Percentiles rank a stretch among this genome's conserved stretches.
Conservation (phyloP, 2,329 filamentous ascomycete species). For the Colletotrichum simmondsii region DNA sequence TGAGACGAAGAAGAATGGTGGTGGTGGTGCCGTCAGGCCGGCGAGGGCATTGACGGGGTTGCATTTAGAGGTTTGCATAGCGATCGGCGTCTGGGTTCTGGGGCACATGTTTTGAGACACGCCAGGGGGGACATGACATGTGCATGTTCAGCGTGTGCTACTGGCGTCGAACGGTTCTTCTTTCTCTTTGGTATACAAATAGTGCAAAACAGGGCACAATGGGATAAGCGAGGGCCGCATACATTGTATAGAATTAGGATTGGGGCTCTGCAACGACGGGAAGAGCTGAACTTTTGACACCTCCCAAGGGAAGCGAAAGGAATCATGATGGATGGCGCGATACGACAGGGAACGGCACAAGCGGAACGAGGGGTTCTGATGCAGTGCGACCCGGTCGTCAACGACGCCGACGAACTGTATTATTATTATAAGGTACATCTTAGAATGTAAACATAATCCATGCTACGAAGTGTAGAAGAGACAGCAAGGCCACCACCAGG, state of each 20-base stretch:
- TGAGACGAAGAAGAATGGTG: conserved; percentile 19
- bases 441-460: neutral
- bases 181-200: neutral
- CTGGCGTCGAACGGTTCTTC: conserved; percentile 8
- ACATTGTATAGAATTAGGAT: neutral
- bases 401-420: conserved; percentile 17
- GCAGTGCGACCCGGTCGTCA: neutral
- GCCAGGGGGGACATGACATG: conserved; percentile 21
- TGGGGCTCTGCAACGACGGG: conserved; percentile 19
- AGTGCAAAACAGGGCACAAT: neutral
- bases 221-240: neutral
- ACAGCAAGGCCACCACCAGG: neutral
- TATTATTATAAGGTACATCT: neutral
- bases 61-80: conserved; percentile 47
- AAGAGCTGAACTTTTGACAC: conserved; percentile 5
- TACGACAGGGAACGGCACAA: conserved; percentile 17
- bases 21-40: conserved; percentile 6
- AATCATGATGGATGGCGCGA: conserved; percentile 29
- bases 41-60: conserved; percentile 32
- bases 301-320: neutral
- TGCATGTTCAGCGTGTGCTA: neutral
- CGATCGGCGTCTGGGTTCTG: conserved; percentile 51
- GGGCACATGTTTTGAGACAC: conserved; percentile 19
- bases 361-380: neutral
- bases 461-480: neutral